phyloP scores from a whole-genome alignment of 106 monocot genomes.

The Acorus calamus region DNA sequence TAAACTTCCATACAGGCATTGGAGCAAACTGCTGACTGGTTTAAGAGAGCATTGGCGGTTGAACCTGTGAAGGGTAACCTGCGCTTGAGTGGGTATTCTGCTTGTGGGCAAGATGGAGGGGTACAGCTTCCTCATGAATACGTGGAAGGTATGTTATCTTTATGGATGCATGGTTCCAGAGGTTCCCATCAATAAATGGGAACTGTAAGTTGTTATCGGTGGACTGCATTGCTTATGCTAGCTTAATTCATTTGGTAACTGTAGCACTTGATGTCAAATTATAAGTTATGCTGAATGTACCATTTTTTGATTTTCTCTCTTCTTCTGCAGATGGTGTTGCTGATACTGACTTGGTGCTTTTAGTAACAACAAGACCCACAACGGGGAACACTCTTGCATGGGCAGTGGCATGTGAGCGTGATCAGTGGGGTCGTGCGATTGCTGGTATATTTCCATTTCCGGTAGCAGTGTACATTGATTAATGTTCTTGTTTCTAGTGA shows the following conservation, averaged over 20 bases:
- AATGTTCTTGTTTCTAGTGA: not conserved
- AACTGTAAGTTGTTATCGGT: no score
- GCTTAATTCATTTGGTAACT: no score
- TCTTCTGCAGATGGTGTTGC: conserved; percentile 74
- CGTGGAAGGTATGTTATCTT: conserved; percentile 51
- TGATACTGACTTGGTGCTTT: conserved; percentile 84
- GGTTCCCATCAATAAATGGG: not conserved
- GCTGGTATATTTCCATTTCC: conserved; percentile 41
- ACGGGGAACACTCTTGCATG: conserved; percentile 98
- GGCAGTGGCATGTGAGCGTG: conserved; percentile 99
- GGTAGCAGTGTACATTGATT: not conserved
- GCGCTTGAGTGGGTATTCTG: conserved; percentile 94
- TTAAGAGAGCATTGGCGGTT: conserved; percentile 73
- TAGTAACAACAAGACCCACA: conserved; percentile 95
- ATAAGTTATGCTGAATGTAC: no score
- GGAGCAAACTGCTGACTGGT: conserved; percentile 91
- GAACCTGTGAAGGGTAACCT: conserved; percentile 95
- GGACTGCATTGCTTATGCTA: no score
- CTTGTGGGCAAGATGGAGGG: conserved; percentile 98
- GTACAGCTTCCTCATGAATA: conserved; percentile 97
- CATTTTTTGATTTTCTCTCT: conserved; percentile 2
- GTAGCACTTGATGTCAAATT: no score
- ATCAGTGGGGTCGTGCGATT: conserved; percentile 99
- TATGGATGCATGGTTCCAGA: not conserved
- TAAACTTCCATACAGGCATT: conserved; percentile 40